phyloP scores from a whole-genome alignment of 2,329 filamentous ascomycete species.

The Cladosporium sphaerospermum region DNA sequence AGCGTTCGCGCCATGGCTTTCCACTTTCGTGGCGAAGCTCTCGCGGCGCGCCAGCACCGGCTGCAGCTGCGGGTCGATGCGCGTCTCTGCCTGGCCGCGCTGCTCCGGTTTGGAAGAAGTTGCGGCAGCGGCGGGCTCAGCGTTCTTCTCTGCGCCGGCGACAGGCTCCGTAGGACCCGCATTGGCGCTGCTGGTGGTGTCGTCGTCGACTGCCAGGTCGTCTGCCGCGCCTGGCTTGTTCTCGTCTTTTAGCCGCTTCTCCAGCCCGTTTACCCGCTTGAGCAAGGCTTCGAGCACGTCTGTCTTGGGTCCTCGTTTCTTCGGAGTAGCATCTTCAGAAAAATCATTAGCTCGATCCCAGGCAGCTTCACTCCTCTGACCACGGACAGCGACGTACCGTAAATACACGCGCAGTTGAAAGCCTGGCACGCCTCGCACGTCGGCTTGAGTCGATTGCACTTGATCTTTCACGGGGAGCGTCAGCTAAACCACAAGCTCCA shows the following conservation, averaged over 20 bases:
- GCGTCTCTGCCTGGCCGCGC: neutral
- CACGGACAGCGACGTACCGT: constrained; percentile 54
- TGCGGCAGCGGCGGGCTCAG: neutral
- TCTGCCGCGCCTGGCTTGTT: constrained; percentile 8
- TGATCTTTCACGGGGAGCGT: constrained; percentile 57
- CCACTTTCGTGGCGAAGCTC: neutral
- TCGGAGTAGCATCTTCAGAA: constrained; percentile 69
- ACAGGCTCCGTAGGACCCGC: neutral
- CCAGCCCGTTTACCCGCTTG: constrained; percentile 78
- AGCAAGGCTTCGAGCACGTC: constrained; percentile 79
- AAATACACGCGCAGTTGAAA: constrained; percentile 81
- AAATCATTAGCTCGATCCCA: neutral
- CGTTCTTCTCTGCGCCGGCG: neutral
- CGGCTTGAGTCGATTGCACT: constrained; percentile 79
- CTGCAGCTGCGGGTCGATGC: neutral
- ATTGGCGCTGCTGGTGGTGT: constrained; percentile 7
- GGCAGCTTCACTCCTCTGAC: neutral
- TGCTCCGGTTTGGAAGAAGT: neutral
- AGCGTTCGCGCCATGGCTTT: constrained; percentile 13
- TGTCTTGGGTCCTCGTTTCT: constrained; percentile 84
- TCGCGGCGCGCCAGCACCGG: neutral
- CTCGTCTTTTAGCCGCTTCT: constrained; percentile 61
- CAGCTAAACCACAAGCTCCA: neutral
- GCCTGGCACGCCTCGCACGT: constrained; percentile 85
- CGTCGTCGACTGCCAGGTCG: constrained; percentile 7